phyloP scores from a whole-genome alignment of 257 asterid genomes.

The Haberlea rhodopensis region DNA sequence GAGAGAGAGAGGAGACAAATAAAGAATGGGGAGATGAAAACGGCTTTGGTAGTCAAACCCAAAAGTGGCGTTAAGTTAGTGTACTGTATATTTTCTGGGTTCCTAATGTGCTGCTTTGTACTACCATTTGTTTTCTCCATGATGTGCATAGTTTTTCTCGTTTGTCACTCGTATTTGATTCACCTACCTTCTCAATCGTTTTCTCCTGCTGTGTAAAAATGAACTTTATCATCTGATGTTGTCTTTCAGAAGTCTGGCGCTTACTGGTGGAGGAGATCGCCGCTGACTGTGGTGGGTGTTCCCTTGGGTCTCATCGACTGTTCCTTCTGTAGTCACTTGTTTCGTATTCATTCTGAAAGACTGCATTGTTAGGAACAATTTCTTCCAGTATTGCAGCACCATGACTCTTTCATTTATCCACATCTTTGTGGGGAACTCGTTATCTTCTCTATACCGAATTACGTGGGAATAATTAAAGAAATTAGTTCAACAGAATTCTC shows the following conservation, averaged over 20 bases:
- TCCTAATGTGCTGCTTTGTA: background rate
- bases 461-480: background rate
- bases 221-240: conserved; percentile 15
- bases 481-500: background rate
- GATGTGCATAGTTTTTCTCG: background rate
- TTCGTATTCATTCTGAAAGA: conserved; percentile 20
- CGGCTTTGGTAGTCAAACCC: background rate
- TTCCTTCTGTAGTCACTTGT: conserved; percentile 19
- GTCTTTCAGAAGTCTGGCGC: conserved; percentile 47
- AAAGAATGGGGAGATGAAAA: background rate
- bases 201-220: conserved; percentile 2
- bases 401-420: conserved; percentile 4
- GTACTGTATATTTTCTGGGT: background rate
- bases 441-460: conserved; percentile 9
- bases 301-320: conserved; percentile 16
- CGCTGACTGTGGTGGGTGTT: conserved; percentile 28
- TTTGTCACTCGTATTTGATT: background rate
- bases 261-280: conserved; percentile 39
- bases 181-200: background rate
- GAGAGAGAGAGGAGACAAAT: background rate
- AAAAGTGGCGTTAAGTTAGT: background rate
- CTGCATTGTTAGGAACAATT: conserved; percentile 15
- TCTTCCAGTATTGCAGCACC: conserved; percentile 13
- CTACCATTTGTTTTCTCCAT: background rate
- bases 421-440: background rate